Percentiles rank a stretch among this genome's conserved stretches.
phyloP scores from a whole-genome alignment of 495 filamentous ascomycete genomes.

The Bombardia bombarda region DNA sequence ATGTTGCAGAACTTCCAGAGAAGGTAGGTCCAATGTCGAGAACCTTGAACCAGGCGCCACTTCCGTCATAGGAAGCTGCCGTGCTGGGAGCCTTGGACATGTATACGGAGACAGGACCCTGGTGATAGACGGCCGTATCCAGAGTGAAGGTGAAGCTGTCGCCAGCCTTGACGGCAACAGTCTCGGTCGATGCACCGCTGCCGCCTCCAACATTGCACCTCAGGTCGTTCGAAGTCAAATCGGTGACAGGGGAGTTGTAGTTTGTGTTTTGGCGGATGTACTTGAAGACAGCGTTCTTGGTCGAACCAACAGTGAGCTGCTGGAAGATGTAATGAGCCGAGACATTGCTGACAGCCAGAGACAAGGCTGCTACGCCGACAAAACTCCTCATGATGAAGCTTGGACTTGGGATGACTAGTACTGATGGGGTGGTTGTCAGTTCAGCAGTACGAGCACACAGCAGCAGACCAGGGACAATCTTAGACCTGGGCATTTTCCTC shows the following conservation, averaged over 20 bases:
- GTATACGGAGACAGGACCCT: slow-evolving; percentile 48
- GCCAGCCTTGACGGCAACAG: slow-evolving; percentile 41
- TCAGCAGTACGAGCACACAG: too few species aligned
- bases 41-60: slow-evolving; percentile 49
- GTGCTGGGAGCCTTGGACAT: slow-evolving; percentile 45
- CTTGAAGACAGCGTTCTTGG: slow-evolving; percentile 39
- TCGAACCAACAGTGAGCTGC: slow-evolving; percentile 34
- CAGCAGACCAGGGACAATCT: too few species aligned
- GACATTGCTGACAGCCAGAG: slow-evolving; percentile 26
- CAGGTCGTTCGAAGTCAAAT: slow-evolving; percentile 43
- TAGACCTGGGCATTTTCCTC: too few species aligned
- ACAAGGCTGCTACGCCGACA: slow-evolving; percentile 20
- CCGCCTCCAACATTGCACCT: slow-evolving; percentile 51
- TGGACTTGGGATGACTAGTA: background rate
- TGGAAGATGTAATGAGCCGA: slow-evolving; percentile 45
- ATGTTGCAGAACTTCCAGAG: slow-evolving; percentile 23
- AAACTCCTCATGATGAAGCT: slow-evolving; percentile 27
- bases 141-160: slow-evolving; percentile 41
- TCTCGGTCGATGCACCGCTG: slow-evolving; percentile 36
- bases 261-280: slow-evolving; percentile 49
- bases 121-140: slow-evolving; percentile 50
- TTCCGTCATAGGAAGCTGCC: slow-evolving; percentile 38
- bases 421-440: too few species aligned
- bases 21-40: slow-evolving; percentile 38
- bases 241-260: slow-evolving; percentile 51